Base-by-base conservation (phyloP, 495 filamentous ascomycete genomes). In the Penicillium lagena region DNA sequence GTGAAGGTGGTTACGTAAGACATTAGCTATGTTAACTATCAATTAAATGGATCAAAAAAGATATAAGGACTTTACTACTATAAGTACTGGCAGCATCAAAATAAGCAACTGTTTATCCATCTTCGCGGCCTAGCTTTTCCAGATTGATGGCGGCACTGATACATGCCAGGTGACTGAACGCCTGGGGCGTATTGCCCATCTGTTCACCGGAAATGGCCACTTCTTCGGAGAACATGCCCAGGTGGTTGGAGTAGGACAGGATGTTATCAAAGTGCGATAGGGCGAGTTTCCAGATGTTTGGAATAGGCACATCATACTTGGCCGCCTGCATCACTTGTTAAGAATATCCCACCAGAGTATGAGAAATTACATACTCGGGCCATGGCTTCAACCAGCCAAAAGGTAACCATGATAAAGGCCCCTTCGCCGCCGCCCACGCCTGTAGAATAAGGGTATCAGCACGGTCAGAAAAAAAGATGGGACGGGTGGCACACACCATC, bases 371-470 rank as follows among this genome's bases (percentile, higher is more conserved):
- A 17, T 68, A 75, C 83, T 32, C 84, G 72, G 17, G 82, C 84
- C 64, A 88, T 69, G n/a, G 84, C 81, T 57, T 87, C 84, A 4
- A 86, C 80, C 4, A 86, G 74, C 84, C 83, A 87, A 60, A 86
- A 87, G 1, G 83, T 88, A 46, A 83, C 84, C 83, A 88, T 87
- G 56, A 75, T 77, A 55, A 88, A 88, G 13, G 82, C 82, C n/a
- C 84, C 84, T 61, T 88, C 83, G 28, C 77, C 68, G 14, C 84
- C 84, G 31, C 81, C 80, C 5, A 88, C 79, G n/a, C 83, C 83
- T 85, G 49, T 46, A 35, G 35, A 47, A 57, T 55, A 39, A 11
- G 46, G 35, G 36, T 9, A 40, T 56, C 33, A 62, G 53, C 44
- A 56, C 15, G 11, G 35, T 13, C 10, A 15, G 13, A 10, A 27